Evolutionary conservation across 768 basidiomycete genomes (phyloP).

Genomic region (Lentinula aciculospora): DNA sequence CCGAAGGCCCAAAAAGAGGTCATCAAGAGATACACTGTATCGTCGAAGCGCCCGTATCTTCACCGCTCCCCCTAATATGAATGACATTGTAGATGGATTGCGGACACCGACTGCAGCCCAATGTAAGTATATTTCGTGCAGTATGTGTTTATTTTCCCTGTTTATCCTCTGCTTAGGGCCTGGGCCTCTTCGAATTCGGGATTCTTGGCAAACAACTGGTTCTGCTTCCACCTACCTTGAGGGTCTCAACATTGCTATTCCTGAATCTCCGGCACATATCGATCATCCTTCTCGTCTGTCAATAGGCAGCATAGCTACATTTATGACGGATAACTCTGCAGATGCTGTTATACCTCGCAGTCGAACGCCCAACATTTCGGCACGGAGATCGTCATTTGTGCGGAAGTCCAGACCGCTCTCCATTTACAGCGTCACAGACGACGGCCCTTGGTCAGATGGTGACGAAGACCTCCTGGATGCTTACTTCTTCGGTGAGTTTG

Average conservation of each 20-base stretch:
- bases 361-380: slow-evolving; percentile 4
- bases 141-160: neutral
- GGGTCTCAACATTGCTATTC: slow-evolving; percentile 31
- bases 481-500: slow-evolving; percentile 26
- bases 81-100: neutral
- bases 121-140: neutral
- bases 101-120: neutral
- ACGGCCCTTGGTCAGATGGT: slow-evolving; percentile 31
- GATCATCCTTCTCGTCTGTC: slow-evolving; percentile 28
- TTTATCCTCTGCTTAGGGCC: neutral
- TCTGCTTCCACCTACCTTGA: slow-evolving; percentile 34
- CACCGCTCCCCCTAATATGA: neutral
- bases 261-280: slow-evolving; percentile 27
- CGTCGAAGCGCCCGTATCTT: slow-evolving; percentile 10
- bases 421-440: slow-evolving; percentile 19
- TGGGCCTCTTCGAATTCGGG: slow-evolving; percentile 25
- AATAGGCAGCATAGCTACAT: slow-evolving; percentile 48
- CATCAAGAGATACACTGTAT: slow-evolving; percentile 2
- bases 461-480: slow-evolving; percentile 29
- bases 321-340: slow-evolving; percentile 51
- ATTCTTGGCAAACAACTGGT: slow-evolving; percentile 40
- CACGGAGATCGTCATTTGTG: neutral
- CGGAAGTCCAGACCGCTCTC: slow-evolving; percentile 2
- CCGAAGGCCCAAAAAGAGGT: slow-evolving; percentile 8
- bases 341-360: slow-evolving; percentile 49